A percentile compares a stretch with the other conserved stretches of the same genome.
These are phyloP conservation scores for Dothistroma septosporum DNA, from an alignment of 2,329 filamentous ascomycete genomes.

Conservation along the genomic window DNA sequence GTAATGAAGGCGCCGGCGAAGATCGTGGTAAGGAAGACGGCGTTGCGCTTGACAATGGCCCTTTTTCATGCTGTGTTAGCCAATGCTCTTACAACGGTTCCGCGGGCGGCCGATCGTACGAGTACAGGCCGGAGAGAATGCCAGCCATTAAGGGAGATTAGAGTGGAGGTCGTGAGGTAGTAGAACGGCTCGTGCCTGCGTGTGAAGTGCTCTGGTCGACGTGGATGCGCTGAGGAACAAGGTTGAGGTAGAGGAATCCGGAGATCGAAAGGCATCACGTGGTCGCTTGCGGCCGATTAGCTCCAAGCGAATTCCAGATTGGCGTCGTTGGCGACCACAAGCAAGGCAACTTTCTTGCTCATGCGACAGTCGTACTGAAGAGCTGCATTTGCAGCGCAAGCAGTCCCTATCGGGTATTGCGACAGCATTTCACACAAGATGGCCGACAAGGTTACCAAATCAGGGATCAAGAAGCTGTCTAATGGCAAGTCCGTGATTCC, in stretches of 20 bases:
- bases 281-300: background rate
- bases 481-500: slow-evolving; percentile 87
- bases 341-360: background rate
- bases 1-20: slow-evolving; percentile 86
- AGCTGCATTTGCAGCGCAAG: slow-evolving; percentile 1
- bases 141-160: slow-evolving; percentile 51
- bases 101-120: slow-evolving; percentile 1
- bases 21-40: slow-evolving; percentile 78
- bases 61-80: slow-evolving; percentile 50
- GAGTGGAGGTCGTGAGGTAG: background rate
- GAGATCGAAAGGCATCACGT: background rate
- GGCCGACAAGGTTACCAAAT: slow-evolving; percentile 39
- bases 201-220: background rate
- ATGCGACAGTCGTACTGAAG: background rate
- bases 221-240: background rate
- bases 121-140: slow-evolving; percentile 54
- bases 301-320: background rate
- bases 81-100: slow-evolving; percentile 9
- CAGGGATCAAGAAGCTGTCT: slow-evolving; percentile 63
- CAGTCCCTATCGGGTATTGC: slow-evolving; percentile 13
- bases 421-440: slow-evolving; percentile 36
- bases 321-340: background rate
- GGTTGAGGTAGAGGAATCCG: background rate
- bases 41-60: slow-evolving; percentile 80
- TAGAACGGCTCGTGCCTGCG: background rate